A percentile compares a stretch with the other conserved stretches of the same genome.
Evolutionary conservation across 129 eudicot species (phyloP).

Genomic region (Solidago caesia): DNA sequence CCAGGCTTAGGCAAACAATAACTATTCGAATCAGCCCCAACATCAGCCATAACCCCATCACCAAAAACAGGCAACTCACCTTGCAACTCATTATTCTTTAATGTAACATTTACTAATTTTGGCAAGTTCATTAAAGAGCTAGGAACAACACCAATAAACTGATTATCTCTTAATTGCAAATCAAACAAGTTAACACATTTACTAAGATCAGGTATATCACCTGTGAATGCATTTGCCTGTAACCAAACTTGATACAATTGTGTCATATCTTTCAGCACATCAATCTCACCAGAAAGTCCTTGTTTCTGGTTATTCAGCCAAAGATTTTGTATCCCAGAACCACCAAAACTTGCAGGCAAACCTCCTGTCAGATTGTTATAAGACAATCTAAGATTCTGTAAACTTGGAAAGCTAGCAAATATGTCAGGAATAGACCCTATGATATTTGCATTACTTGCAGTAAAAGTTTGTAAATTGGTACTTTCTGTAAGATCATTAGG

Average conservation of each 20-base stretch:
- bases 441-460: conserved; percentile 40
- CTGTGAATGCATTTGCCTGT: conserved; percentile 54
- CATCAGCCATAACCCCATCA: conserved; percentile 5
- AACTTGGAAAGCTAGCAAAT: conserved; percentile 39
- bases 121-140: conserved; percentile 32
- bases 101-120: conserved; percentile 38
- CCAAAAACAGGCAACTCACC: conserved; percentile 53
- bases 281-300: conserved; percentile 47
- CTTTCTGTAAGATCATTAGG: conserved; percentile 42
- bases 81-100: conserved; percentile 61
- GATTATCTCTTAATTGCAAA: conserved; percentile 73
- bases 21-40: conserved; percentile 38
- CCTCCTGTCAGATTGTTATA: conserved; percentile 54
- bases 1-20: conserved; percentile 53
- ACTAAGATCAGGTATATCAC: conserved; percentile 55
- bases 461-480: conserved; percentile 27
- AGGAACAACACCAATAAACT: conserved; percentile 59
- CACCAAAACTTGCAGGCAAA: conserved; percentile 43
- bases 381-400: conserved; percentile 45
- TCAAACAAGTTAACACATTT: conserved; percentile 46
- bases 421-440: conserved; percentile 58
- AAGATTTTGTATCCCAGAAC: conserved; percentile 45
- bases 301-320: conserved; percentile 54
- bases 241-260: conserved; percentile 64
- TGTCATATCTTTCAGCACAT: conserved; percentile 51